Conservation (phyloP, 1,284 basidiomycete species). For the Binderoboletus segoi region DNA sequence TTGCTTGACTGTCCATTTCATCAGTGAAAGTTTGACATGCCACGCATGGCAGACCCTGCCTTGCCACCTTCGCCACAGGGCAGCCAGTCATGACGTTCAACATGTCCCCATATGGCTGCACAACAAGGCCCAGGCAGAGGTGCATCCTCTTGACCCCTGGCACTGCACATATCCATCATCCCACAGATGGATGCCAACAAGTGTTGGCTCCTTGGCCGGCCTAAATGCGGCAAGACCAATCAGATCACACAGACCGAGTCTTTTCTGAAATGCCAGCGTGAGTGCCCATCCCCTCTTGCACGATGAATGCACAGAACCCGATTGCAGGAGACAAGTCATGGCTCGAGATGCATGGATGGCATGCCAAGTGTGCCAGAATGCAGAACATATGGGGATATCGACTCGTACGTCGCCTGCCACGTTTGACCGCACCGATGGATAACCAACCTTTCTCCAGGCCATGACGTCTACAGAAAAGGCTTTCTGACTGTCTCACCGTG, state of each 20-base stretch:
- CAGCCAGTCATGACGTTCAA: slow-evolving; percentile 90
- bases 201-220: slow-evolving; percentile 55
- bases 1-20: slow-evolving; percentile 29
- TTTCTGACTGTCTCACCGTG: slow-evolving; percentile 86
- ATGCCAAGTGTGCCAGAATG: slow-evolving; percentile 94
- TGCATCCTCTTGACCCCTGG: slow-evolving; percentile 35
- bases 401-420: slow-evolving; percentile 52
- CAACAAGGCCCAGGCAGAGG: slow-evolving; percentile 81
- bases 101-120: slow-evolving; percentile 83
- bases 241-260: slow-evolving; percentile 50
- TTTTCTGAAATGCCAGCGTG: slow-evolving; percentile 71
- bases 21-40: slow-evolving; percentile 64
- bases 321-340: slow-evolving; percentile 75
- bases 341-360: slow-evolving; percentile 94
- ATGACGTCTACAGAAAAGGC: slow-evolving; percentile 86
- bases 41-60: slow-evolving; percentile 91
- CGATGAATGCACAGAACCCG: background rate
- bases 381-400: slow-evolving; percentile 87
- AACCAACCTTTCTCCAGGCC: slow-evolving; percentile 47
- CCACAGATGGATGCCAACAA: slow-evolving; percentile 77
- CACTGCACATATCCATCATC: slow-evolving; percentile 6
- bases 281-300: slow-evolving; percentile 21
- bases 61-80: slow-evolving; percentile 83
- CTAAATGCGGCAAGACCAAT: slow-evolving; percentile 62
- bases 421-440: background rate